phyloP scores from a whole-genome alignment of 202 grass and related monocot genomes.

The Dendrocalamus latiflorus region DNA sequence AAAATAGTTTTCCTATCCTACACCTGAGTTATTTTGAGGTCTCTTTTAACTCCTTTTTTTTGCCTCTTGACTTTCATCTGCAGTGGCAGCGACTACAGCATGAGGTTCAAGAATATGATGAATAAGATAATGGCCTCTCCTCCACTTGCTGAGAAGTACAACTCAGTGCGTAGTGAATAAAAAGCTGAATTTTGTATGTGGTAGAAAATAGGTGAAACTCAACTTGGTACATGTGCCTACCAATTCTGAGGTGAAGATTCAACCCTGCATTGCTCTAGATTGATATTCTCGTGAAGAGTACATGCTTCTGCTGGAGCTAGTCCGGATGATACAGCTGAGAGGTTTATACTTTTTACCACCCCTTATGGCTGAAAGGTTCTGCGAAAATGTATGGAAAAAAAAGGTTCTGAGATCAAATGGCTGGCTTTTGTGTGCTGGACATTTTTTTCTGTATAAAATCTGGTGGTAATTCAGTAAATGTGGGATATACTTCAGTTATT shows the following conservation, averaged over 20 bases:
- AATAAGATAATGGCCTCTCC: slow-evolving; percentile 76
- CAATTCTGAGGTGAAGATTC: background rate
- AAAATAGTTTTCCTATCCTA: background rate
- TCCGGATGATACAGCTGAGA: background rate
- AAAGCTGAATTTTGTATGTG: slow-evolving; percentile 26
- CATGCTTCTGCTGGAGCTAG: background rate
- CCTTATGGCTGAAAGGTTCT: background rate
- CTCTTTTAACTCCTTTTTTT: background rate
- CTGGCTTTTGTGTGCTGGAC: background rate
- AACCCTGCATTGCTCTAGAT: background rate
- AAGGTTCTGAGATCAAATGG: background rate
- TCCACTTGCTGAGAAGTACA: slow-evolving; percentile 79
- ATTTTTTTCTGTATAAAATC: slow-evolving; percentile 13
- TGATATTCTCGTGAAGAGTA: background rate
- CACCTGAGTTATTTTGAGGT: background rate
- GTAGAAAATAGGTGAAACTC: slow-evolving; percentile 32
- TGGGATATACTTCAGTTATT: background rate
- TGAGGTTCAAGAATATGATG: slow-evolving; percentile 29
- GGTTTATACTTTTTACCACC: background rate
- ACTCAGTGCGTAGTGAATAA: slow-evolving; percentile 83
- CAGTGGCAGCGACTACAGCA: slow-evolving; percentile 16
- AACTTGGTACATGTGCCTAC: background rate
- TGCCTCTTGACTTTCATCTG: slow-evolving; percentile 4
- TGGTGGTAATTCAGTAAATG: slow-evolving; percentile 1
- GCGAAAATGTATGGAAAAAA: background rate